These are phyloP conservation scores for Lachancea fermentati DNA, from an alignment of 805 yeast genomes.

Conservation along the genomic window DNA sequence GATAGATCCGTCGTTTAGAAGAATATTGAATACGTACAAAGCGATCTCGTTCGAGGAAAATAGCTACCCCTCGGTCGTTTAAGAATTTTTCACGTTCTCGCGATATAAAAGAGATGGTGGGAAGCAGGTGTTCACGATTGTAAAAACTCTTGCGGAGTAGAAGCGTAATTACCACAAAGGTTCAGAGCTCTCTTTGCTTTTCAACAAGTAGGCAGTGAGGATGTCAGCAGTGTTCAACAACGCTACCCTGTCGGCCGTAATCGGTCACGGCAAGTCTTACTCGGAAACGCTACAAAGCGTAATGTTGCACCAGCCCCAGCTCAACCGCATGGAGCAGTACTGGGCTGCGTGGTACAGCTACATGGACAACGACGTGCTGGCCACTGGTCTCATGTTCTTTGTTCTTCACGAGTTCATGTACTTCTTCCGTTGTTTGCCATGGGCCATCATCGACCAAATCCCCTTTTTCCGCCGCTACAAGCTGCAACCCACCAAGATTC, in stretches of 20 bases:
- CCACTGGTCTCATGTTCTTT: conserved; percentile 86
- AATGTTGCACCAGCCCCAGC: conserved; percentile 36
- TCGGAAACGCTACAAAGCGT: conserved; percentile 35
- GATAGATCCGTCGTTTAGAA: neutral
- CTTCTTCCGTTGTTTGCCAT: conserved; percentile 88
- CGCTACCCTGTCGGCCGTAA: conserved; percentile 25
- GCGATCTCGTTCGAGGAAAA: neutral
- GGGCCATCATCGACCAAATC: conserved; percentile 81
- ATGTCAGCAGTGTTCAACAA: conserved; percentile 34
- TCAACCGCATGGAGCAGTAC: conserved; percentile 53
- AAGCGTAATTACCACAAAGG: neutral
- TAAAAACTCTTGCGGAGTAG: too few species aligned
- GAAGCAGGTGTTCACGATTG: neutral
- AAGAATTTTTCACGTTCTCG: neutral
- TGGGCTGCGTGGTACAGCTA: conserved; percentile 91
- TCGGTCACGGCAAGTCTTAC: conserved; percentile 27
- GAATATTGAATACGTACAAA: neutral
- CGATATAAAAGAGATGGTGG: neutral
- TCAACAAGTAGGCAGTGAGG: neutral
- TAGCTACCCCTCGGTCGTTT: conserved; percentile 1
- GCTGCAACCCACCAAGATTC: conserved; percentile 81
- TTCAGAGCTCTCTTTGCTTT: neutral
- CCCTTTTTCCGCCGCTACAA: conserved; percentile 84
- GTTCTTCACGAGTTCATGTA: conserved; percentile 80
- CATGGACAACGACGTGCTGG: conserved; percentile 81